phyloP scores from a whole-genome alignment of 306 rosid species.

The Abrus precatorius region DNA sequence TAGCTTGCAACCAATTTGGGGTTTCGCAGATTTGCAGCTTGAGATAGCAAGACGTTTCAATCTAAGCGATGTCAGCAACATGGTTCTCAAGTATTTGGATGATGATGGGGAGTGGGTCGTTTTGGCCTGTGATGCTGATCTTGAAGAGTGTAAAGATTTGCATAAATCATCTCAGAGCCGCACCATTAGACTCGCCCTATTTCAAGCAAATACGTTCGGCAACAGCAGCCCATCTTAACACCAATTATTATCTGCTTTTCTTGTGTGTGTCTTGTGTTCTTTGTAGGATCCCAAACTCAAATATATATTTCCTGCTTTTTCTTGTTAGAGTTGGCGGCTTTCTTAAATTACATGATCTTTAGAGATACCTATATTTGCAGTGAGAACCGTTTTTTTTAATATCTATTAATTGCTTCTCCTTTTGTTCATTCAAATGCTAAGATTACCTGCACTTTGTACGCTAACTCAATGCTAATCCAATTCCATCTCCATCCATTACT shows the following conservation, averaged over 20 bases:
- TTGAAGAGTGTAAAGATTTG: slow-evolving; percentile 67
- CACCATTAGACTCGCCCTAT: slow-evolving; percentile 64
- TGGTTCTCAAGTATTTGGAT: slow-evolving; percentile 62
- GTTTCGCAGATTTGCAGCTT: slow-evolving; percentile 56
- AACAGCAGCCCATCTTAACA: slow-evolving; percentile 41
- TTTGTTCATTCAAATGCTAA: too few species aligned
- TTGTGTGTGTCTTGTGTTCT: not conserved
- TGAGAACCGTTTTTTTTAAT: not conserved
- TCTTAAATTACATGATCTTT: too few species aligned
- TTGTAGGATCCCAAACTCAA: not conserved
- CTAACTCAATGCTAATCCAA: too few species aligned
- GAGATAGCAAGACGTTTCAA: slow-evolving; percentile 70
- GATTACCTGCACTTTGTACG: too few species aligned
- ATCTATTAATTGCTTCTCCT: not conserved
- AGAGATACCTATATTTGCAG: too few species aligned
- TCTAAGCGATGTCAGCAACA: slow-evolving; percentile 52
- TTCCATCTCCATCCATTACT: too few species aligned
- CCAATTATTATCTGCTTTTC: too few species aligned
- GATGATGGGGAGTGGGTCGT: slow-evolving; percentile 66
- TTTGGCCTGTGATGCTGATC: slow-evolving; percentile 66
- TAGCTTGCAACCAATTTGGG: slow-evolving; percentile 59
- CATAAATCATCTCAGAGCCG: slow-evolving; percentile 58
- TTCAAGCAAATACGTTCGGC: slow-evolving; percentile 57
- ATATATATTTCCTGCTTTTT: too few species aligned
- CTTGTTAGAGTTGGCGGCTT: too few species aligned